Percentiles rank a stretch among this genome's conserved stretches.
Conservation (phyloP, 2,329 filamentous ascomycete genomes). For the Aspergillus brunneoviolaceus region DNA sequence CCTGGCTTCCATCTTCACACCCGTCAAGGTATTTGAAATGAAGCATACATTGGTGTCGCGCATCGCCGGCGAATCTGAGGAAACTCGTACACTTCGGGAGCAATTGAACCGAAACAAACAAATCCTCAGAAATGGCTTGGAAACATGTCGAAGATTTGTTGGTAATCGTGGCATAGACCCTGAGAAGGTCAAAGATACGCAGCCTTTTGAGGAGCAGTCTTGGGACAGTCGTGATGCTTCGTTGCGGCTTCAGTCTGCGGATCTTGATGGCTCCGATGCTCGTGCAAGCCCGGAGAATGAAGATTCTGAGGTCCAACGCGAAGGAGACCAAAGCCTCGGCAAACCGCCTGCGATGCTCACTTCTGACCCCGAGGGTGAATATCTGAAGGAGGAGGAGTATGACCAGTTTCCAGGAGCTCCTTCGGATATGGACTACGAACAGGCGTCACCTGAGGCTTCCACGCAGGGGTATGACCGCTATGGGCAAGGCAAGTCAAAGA, state of each 20-base stretch:
- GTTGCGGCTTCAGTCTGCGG: no score
- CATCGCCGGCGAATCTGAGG: conserved; percentile 12
- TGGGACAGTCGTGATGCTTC: background rate
- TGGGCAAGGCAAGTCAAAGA: no score
- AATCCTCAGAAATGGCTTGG: conserved; percentile 6
- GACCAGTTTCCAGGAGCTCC: no score
- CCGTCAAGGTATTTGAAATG: conserved; percentile 9
- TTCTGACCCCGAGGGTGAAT: no score
- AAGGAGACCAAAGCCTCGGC: background rate
- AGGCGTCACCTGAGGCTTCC: no score
- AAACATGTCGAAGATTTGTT: conserved; percentile 7
- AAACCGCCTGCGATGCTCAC: background rate
- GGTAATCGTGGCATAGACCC: background rate
- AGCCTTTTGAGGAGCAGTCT: background rate
- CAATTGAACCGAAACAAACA: conserved; percentile 9
- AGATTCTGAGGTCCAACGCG: background rate
- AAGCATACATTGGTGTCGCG: conserved; percentile 1
- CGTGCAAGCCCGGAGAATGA: background rate
- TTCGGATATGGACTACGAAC: no score
- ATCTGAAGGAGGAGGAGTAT: no score
- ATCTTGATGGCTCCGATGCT: background rate
- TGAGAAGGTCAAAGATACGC: no score
- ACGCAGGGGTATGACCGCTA: no score
- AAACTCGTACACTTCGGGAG: conserved; percentile 4
- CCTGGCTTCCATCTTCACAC: conserved; percentile 1